A percentile compares a stretch with the other conserved stretches of the same genome.
Conservation (phyloP, 352 stramenopile genomes). For the Blastocystis sp. region DNA sequence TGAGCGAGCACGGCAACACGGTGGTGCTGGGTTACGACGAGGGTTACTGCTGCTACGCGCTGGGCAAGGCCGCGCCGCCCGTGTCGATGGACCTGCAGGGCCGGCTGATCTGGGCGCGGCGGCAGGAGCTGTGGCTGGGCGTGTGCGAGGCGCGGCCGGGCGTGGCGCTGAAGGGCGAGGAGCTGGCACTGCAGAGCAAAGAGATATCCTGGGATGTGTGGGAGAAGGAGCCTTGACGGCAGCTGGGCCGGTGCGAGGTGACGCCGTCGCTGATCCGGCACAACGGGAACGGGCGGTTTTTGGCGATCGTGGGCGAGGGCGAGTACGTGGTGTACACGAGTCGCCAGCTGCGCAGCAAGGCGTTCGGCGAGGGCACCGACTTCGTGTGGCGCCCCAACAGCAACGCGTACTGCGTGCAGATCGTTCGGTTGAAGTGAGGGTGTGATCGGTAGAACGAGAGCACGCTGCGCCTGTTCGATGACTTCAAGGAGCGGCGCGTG, state of each 20-base stretch:
- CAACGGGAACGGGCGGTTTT: slow-evolving; percentile 97
- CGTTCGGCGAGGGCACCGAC: slow-evolving; percentile 91
- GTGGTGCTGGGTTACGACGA: slow-evolving; percentile 77
- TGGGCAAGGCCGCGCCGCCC: slow-evolving; percentile 93
- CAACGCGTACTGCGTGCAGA: slow-evolving; percentile 82
- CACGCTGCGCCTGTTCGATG: slow-evolving; percentile 93
- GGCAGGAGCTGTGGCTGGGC: slow-evolving; percentile 86
- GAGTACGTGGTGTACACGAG: slow-evolving; percentile 99
- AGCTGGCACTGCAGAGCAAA: neutral
- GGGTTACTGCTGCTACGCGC: slow-evolving; percentile 90
- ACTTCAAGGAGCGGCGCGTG: slow-evolving; percentile 93
- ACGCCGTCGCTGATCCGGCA: slow-evolving; percentile 93
- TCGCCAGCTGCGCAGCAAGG: slow-evolving; percentile 84
- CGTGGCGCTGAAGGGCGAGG: slow-evolving; percentile 14
- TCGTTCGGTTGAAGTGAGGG: neutral
- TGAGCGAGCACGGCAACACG: slow-evolving; percentile 33
- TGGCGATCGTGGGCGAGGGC: slow-evolving; percentile 95
- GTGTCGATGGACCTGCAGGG: slow-evolving; percentile 92
- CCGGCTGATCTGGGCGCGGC: slow-evolving; percentile 94
- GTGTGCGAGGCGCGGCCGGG: slow-evolving; percentile 7
- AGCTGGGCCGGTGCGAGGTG: slow-evolving; percentile 93
- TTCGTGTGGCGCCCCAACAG: slow-evolving; percentile 93
- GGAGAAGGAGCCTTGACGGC: neutral
- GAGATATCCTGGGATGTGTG: neutral
- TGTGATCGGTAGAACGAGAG: slow-evolving; percentile 81